Evolutionary conservation across 2,329 filamentous ascomycete species (phyloP).

Genomic region (Colletotrichum sidae): DNA sequence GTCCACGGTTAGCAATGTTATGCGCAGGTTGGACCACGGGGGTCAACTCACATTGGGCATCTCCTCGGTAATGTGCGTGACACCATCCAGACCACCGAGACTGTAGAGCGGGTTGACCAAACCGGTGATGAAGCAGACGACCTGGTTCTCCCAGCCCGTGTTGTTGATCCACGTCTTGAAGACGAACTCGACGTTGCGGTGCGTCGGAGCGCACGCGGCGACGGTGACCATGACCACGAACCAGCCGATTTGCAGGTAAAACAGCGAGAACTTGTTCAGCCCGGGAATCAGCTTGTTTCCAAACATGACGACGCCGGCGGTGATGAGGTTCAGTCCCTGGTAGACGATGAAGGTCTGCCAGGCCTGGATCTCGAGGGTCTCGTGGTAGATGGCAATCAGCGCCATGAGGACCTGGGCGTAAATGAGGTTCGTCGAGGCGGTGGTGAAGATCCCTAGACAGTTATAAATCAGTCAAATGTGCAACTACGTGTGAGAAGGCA

Average conservation of each 20-base stretch:
- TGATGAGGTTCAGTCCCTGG: slow-evolving; percentile 55
- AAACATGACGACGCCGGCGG: slow-evolving; percentile 58
- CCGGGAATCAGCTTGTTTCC: slow-evolving; percentile 57
- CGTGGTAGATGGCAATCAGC: slow-evolving; percentile 54
- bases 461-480: background rate
- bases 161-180: slow-evolving; percentile 65
- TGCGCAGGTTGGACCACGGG: no score
- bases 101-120: slow-evolving; percentile 61
- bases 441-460: slow-evolving; percentile 55
- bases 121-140: slow-evolving; percentile 62
- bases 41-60: slow-evolving; percentile 57
- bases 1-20: background rate
- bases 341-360: slow-evolving; percentile 63
- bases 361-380: slow-evolving; percentile 52
- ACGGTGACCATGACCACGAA: slow-evolving; percentile 61
- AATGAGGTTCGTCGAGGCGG: slow-evolving; percentile 57
- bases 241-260: slow-evolving; percentile 60
- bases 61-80: slow-evolving; percentile 63
- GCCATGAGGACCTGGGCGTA: slow-evolving; percentile 56
- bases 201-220: slow-evolving; percentile 56
- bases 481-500: background rate
- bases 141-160: slow-evolving; percentile 63
- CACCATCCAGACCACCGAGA: slow-evolving; percentile 59
- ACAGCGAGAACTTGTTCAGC: slow-evolving; percentile 57
- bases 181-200: slow-evolving; percentile 60